phyloP scores from a whole-genome alignment of 2,329 filamentous ascomycete species.

The Diaporthe longicolla region DNA sequence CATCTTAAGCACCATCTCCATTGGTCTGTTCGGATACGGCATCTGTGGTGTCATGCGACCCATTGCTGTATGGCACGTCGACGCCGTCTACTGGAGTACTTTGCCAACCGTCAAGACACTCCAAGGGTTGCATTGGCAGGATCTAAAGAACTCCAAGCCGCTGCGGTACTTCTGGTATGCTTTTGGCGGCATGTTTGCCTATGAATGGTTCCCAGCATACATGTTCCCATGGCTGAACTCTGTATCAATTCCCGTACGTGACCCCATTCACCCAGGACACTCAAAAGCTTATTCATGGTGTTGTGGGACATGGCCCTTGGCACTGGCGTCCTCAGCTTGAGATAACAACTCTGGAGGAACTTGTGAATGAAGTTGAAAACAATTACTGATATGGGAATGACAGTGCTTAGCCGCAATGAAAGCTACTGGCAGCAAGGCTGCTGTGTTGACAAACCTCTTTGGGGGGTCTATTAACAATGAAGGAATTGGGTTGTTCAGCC shows the following conservation, averaged over 20 bases:
- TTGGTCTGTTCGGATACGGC: slow-evolving; percentile 69
- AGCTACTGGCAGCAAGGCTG: slow-evolving; percentile 60
- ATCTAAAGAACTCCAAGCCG: slow-evolving; percentile 64
- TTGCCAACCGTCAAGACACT: slow-evolving; percentile 67
- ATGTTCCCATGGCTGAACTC: slow-evolving; percentile 70
- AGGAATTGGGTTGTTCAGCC: slow-evolving; percentile 62
- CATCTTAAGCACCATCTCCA: slow-evolving; percentile 65
- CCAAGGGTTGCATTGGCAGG: slow-evolving; percentile 68
- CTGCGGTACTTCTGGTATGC: slow-evolving; percentile 67
- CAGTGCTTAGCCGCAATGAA: slow-evolving; percentile 66
- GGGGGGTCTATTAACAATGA: slow-evolving; percentile 67
- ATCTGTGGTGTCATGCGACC: slow-evolving; percentile 67
- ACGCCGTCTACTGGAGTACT: slow-evolving; percentile 69
- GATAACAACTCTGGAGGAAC: no score
- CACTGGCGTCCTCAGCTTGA: neutral
- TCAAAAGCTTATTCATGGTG: neutral
- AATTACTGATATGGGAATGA: neutral
- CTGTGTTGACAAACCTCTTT: slow-evolving; percentile 62
- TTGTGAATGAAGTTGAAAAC: no score
- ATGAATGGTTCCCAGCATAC: slow-evolving; percentile 69
- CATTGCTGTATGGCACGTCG: slow-evolving; percentile 68
- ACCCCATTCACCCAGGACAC: neutral
- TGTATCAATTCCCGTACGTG: slow-evolving; percentile 60
- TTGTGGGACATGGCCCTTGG: neutral
- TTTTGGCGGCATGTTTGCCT: slow-evolving; percentile 62